These are phyloP conservation scores for Globisporangium parvum DNA, from an alignment of 352 stramenopile genomes.

Conservation along the genomic window DNA sequence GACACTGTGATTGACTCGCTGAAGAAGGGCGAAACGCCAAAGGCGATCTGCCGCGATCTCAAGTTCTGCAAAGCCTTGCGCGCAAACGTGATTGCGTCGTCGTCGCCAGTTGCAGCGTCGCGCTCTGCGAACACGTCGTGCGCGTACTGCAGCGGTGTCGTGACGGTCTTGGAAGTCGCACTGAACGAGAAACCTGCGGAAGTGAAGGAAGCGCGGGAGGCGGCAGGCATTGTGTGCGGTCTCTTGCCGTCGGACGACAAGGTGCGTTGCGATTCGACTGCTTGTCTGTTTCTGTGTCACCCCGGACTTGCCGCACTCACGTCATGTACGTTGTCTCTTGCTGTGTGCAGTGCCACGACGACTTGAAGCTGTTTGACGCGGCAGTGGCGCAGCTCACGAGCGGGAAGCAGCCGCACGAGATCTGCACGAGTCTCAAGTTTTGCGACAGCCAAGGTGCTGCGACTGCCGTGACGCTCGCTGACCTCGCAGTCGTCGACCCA, in stretches of 20 bases:
- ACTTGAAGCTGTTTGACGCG: constrained; percentile 64
- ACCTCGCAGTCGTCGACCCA: constrained; percentile 37
- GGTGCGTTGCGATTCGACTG: constrained; percentile 18
- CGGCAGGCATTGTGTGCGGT: constrained; percentile 56
- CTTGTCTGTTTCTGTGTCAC: background rate
- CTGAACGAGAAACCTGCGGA: constrained; percentile 51
- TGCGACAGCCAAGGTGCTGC: constrained; percentile 19
- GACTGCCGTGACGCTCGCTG: constrained; percentile 18
- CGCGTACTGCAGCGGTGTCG: constrained; percentile 53
- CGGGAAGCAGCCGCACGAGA: constrained; percentile 52
- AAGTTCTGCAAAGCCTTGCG: constrained; percentile 32
- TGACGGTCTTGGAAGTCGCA: constrained; percentile 57
- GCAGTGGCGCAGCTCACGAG: constrained; percentile 38
- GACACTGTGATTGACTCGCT: constrained; percentile 57
- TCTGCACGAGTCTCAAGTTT: constrained; percentile 52
- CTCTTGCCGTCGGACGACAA: constrained; percentile 57
- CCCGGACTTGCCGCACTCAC: too few species aligned
- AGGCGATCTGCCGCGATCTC: constrained; percentile 57
- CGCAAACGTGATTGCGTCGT: background rate
- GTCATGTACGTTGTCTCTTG: background rate
- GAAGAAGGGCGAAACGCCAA: constrained; percentile 54
- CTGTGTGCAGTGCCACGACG: constrained; percentile 42
- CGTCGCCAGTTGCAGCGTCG: background rate
- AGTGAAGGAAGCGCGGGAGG: constrained; percentile 53
- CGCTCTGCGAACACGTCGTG: constrained; percentile 27